Evolutionary conservation across 352 stramenopile species (phyloP).

Genomic region (Phytopythium montanum): DNA sequence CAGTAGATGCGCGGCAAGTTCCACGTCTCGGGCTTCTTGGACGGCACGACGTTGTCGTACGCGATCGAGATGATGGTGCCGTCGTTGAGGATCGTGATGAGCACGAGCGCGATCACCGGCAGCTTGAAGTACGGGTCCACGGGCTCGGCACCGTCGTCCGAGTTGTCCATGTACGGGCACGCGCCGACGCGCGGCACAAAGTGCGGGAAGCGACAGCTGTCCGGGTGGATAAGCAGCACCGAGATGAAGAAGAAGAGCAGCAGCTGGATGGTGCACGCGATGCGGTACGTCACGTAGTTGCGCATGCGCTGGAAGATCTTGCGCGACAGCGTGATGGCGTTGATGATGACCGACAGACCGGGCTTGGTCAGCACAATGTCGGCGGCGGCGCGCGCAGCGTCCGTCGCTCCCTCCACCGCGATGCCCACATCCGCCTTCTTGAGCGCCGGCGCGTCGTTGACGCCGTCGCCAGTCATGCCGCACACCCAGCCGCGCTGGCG

Average conservation of each 20-base stretch:
- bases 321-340: slow-evolving; percentile 87
- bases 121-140: slow-evolving; percentile 89
- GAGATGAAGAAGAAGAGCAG: slow-evolving; percentile 94
- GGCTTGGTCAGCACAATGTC: slow-evolving; percentile 94
- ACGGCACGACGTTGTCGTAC: slow-evolving; percentile 85
- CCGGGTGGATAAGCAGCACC: slow-evolving; percentile 86
- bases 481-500: slow-evolving; percentile 68
- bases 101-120: slow-evolving; percentile 90
- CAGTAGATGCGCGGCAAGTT: slow-evolving; percentile 64
- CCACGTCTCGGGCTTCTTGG: slow-evolving; percentile 66
- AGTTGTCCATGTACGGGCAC: slow-evolving; percentile 47
- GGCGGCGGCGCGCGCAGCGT: slow-evolving; percentile 86
- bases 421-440: slow-evolving; percentile 77
- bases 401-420: slow-evolving; percentile 78
- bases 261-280: slow-evolving; percentile 90
- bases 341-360: slow-evolving; percentile 90
- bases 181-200: slow-evolving; percentile 48
- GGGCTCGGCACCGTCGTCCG: slow-evolving; percentile 27
- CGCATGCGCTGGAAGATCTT: slow-evolving; percentile 94
- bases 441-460: slow-evolving; percentile 66
- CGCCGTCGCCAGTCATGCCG: slow-evolving; percentile 77
- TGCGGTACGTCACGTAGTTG: slow-evolving; percentile 94
- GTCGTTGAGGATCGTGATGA: slow-evolving; percentile 96
- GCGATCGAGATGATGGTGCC: slow-evolving; percentile 91
- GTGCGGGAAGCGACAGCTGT: slow-evolving; percentile 69